These are phyloP conservation scores for Penicillium corylophilum DNA, from an alignment of 2,329 filamentous ascomycete species.

Conservation along the genomic window DNA sequence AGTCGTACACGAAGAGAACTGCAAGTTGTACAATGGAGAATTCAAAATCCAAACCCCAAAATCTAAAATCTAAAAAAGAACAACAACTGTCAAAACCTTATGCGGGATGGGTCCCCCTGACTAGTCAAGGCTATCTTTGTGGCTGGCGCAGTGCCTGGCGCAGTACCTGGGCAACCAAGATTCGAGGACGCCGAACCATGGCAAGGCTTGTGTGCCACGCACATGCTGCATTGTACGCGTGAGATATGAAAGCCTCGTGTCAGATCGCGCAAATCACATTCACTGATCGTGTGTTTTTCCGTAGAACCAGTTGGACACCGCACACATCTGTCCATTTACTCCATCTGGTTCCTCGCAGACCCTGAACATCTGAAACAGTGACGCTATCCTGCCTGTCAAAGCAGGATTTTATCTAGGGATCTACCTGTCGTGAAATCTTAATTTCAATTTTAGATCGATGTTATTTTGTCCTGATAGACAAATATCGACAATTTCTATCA, in stretches of 20 bases:
- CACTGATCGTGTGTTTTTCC: background rate
- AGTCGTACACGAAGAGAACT: background rate
- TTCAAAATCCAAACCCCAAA: background rate
- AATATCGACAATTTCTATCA: background rate
- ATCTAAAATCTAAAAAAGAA: background rate
- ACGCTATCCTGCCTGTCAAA: conserved; percentile 9
- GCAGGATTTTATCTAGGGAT: background rate
- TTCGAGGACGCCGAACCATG: background rate
- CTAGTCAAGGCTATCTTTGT: too few relatives aligned
- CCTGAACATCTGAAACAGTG: conserved; percentile 3
- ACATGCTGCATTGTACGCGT: background rate
- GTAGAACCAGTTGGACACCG: background rate
- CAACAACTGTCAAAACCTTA: background rate
- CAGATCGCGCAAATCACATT: conserved; percentile 4
- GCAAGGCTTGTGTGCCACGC: conserved; percentile 6
- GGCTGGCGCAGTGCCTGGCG: background rate
- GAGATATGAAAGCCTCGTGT: background rate
- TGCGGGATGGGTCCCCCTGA: background rate
- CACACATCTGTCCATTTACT: background rate
- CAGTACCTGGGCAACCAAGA: background rate
- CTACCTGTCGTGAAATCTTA: background rate
- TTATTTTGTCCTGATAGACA: background rate
- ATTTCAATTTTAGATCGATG: background rate
- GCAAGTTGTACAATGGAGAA: background rate
- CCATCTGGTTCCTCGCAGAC: background rate